Conservation (phyloP, 2,329 filamentous ascomycete species). For the Fusarium bactridioides region DNA sequence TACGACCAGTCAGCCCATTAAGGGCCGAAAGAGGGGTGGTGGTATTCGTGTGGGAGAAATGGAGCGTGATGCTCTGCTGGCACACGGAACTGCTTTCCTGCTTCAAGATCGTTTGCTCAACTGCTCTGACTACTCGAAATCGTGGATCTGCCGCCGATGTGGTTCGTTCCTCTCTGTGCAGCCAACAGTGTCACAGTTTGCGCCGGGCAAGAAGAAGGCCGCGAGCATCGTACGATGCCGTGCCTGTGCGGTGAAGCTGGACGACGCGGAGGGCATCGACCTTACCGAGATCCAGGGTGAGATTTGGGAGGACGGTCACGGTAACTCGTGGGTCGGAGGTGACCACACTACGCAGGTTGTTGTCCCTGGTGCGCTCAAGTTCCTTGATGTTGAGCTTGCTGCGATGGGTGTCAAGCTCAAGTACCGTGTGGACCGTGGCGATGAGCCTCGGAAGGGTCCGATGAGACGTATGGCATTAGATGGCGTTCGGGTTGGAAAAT, state of each 20-base stretch:
- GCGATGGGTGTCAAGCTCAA: slow-evolving; percentile 97
- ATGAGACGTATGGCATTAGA: slow-evolving; percentile 52
- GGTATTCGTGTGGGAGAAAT: slow-evolving; percentile 99
- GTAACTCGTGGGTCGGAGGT: slow-evolving; percentile 84
- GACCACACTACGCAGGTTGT: slow-evolving; percentile 91
- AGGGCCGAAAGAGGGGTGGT: slow-evolving; percentile 93
- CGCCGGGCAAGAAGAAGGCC: slow-evolving; percentile 68
- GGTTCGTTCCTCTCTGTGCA: slow-evolving; percentile 91
- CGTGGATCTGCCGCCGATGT: slow-evolving; percentile 89
- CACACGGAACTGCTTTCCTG: slow-evolving; percentile 93
- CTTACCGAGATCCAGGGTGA: slow-evolving; percentile 69
- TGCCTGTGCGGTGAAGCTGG: slow-evolving; percentile 72
- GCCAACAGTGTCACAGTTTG: slow-evolving; percentile 73
- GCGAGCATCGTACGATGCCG: slow-evolving; percentile 79
- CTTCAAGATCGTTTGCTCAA: slow-evolving; percentile 96
- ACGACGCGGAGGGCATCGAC: slow-evolving; percentile 65
- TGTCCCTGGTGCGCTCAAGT: slow-evolving; percentile 91
- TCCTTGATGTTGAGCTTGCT: slow-evolving; percentile 91
- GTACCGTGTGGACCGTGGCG: slow-evolving; percentile 73
- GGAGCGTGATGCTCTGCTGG: slow-evolving; percentile 94
- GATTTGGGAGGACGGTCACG: slow-evolving; percentile 92
- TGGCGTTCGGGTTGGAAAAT: slow-evolving; percentile 43
- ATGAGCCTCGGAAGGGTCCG: slow-evolving; percentile 66
- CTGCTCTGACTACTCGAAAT: slow-evolving; percentile 90
- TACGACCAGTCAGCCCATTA: slow-evolving; percentile 94